A percentile compares a stretch with the other conserved stretches of the same genome.
phyloP scores from a whole-genome alignment of 129 eudicot species.

The Escallonia rubra region DNA sequence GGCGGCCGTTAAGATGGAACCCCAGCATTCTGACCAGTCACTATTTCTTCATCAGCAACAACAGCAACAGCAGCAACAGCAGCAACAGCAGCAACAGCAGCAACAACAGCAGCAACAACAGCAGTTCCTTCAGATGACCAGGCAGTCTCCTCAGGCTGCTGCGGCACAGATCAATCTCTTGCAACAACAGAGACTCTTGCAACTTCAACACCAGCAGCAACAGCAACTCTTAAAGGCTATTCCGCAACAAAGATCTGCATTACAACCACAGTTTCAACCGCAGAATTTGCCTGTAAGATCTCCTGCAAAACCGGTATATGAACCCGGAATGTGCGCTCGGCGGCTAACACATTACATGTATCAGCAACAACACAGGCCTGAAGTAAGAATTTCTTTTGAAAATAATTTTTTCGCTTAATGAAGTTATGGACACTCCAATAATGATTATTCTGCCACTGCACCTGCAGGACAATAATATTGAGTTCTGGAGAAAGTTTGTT shows the following conservation, averaged over 20 bases:
- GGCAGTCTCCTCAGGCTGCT: constrained; percentile 91
- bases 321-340: constrained; percentile 95
- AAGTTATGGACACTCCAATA: background rate
- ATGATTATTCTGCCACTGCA: constrained; percentile 6
- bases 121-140: constrained; percentile 76
- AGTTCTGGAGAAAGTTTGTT: constrained; percentile 97
- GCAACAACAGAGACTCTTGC: constrained; percentile 89
- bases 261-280: constrained; percentile 66
- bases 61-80: constrained; percentile 45
- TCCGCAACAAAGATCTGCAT: constrained; percentile 75
- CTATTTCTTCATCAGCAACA: constrained; percentile 67
- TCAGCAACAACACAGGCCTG: constrained; percentile 98
- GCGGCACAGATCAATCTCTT: constrained; percentile 66
- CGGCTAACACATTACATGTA: constrained; percentile 96
- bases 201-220: constrained; percentile 88
- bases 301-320: constrained; percentile 80
- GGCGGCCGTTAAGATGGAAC: constrained; percentile 78
- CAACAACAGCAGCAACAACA: constrained; percentile 59
- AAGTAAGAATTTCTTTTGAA: constrained; percentile 41
- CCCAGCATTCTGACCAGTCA: constrained; percentile 74
- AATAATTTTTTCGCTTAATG: background rate
- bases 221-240: constrained; percentile 74
- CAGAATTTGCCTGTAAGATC: constrained; percentile 73
- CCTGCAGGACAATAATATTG: constrained; percentile 89
- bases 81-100: background rate